Evolutionary conservation across 2,329 filamentous ascomycete species (phyloP).

Genomic region (Sclerotinia nivalis): DNA sequence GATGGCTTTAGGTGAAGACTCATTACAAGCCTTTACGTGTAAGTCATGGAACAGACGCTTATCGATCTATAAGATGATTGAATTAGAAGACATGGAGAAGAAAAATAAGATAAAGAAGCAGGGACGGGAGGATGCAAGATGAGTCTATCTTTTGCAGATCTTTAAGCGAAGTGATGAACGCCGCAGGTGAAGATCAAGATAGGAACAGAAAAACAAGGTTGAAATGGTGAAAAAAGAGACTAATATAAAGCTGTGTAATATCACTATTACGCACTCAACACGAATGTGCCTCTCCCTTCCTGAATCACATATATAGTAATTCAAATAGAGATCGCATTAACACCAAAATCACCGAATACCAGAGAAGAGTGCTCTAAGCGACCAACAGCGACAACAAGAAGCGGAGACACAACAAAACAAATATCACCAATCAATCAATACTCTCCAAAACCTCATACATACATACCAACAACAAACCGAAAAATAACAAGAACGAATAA

Average conservation of each 20-base stretch:
- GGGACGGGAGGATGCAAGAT: not conserved
- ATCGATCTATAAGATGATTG: not conserved
- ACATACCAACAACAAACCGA: not conserved
- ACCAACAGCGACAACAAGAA: not conserved
- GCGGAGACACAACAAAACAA: not conserved
- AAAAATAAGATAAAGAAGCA: not conserved
- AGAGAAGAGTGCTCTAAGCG: not conserved
- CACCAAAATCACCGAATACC: not conserved
- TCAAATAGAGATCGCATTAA: too few relatives aligned
- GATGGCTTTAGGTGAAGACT: not conserved
- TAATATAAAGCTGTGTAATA: not conserved
- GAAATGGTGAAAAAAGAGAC: not conserved
- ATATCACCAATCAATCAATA: not conserved
- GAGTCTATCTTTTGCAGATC: not conserved
- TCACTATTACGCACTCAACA: not conserved
- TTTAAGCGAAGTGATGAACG: not conserved
- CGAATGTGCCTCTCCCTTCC: not conserved
- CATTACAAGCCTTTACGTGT: not conserved
- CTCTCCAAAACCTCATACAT: not conserved
- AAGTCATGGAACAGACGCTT: not conserved
- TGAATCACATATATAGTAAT: too few relatives aligned
- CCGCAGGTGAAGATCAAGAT: not conserved
- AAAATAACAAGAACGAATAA: not conserved
- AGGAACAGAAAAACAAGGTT: not conserved
- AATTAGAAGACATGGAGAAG: not conserved